Evolutionary conservation across 164 flowering plant genomes (phyloP).

Genomic region (Paratinospora sagittata): DNA sequence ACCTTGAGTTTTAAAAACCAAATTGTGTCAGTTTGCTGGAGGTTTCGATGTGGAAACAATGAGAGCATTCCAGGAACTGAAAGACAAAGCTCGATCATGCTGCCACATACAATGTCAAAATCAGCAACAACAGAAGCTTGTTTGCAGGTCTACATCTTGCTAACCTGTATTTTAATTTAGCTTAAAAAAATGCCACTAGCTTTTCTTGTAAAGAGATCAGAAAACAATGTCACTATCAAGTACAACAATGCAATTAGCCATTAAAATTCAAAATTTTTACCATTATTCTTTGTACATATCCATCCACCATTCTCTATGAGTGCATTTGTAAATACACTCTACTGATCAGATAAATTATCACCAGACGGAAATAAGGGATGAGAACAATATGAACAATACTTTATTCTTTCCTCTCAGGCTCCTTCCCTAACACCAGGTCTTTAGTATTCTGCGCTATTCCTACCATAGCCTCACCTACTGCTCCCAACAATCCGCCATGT

Average conservation of each 20-base stretch:
- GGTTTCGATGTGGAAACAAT: slow-evolving; percentile 95
- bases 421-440: slow-evolving; percentile 36
- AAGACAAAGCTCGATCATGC: slow-evolving; percentile 65
- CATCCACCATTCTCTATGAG: neutral
- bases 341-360: too few species aligned
- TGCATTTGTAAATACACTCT: too few species aligned
- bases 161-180: slow-evolving; percentile 55
- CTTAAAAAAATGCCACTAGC: slow-evolving; percentile 32
- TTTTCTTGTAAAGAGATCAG: slow-evolving; percentile 18
- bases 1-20: neutral
- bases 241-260: neutral
- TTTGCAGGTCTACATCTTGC: slow-evolving; percentile 58
- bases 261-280: slow-evolving; percentile 7
- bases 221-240: neutral
- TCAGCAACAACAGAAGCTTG: slow-evolving; percentile 52
- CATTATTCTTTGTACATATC: too few species aligned
- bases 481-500: slow-evolving; percentile 34
- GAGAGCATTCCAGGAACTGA: slow-evolving; percentile 87
- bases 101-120: slow-evolving; percentile 56
- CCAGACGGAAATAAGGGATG: neutral
- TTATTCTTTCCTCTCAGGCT: slow-evolving; percentile 1
- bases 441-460: slow-evolving; percentile 52
- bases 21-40: slow-evolving; percentile 99
- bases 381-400: too few species aligned
- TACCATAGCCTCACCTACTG: slow-evolving; percentile 59